These are phyloP conservation scores for Phialophora macrospora DNA, from an alignment of 2,329 filamentous ascomycete species.

Conservation along the genomic window DNA sequence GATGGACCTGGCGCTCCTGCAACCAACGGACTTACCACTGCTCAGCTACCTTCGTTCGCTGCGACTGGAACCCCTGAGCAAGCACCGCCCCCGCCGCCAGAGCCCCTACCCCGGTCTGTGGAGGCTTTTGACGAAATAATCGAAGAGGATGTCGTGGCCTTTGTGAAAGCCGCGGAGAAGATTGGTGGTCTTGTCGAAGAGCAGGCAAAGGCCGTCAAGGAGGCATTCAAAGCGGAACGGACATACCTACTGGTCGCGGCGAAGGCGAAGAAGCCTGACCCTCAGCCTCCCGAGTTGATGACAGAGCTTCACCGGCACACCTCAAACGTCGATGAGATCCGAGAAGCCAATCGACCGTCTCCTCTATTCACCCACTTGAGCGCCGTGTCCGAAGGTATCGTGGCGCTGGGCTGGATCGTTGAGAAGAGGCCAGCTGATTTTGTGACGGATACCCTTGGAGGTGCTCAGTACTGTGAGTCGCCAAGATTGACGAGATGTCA, in stretches of 20 bases:
- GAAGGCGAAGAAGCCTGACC: conserved; percentile 89
- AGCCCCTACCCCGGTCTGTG: conserved; percentile 74
- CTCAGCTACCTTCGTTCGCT: conserved; percentile 43
- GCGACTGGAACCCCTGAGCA: conserved; percentile 44
- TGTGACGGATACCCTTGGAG: conserved; percentile 79
- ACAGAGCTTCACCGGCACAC: conserved; percentile 86
- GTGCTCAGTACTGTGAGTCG: conserved; percentile 74
- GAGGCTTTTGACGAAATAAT: conserved; percentile 87
- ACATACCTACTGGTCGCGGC: conserved; percentile 86
- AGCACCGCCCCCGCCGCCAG: conserved; percentile 52
- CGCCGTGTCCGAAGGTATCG: conserved; percentile 87
- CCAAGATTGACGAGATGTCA: no score
- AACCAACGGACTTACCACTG: conserved; percentile 46
- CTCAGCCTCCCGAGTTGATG: conserved; percentile 73
- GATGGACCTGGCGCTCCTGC: conserved; percentile 51
- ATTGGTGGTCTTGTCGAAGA: conserved; percentile 78
- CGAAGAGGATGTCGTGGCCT: conserved; percentile 73
- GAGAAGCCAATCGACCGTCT: conserved; percentile 78
- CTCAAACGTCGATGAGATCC: conserved; percentile 76
- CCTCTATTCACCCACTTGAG: conserved; percentile 80
- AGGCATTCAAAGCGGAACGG: conserved; percentile 81
- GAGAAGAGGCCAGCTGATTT: conserved; percentile 83
- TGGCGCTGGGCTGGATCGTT: conserved; percentile 87
- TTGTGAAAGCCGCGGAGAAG: conserved; percentile 75
- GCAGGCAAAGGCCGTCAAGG: conserved; percentile 61